Base-by-base conservation (phyloP, 2,329 filamentous ascomycete genomes). In the Dactylellina leptospora region DNA sequence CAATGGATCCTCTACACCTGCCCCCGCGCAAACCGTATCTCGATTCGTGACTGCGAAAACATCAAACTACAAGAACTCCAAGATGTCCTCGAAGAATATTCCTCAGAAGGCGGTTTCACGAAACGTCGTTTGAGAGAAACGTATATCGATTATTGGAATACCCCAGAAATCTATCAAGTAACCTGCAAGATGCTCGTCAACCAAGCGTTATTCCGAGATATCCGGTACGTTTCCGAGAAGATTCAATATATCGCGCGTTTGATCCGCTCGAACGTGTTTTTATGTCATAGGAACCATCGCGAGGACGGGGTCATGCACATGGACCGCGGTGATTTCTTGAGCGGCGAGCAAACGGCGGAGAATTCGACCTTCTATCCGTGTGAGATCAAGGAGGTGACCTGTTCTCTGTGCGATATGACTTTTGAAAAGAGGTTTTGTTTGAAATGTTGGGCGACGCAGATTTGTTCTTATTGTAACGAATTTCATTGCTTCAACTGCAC, bases 251-350 rank as follows among this genome's bases (percentile, higher is more conserved):
- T 72, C 38, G 6, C 59, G 4, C 36, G 27, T n/a, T 28, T 60
- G 11, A 60, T 64, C 23, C 44, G 55, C 6, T 64, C 59, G 4
- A 72, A 60, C 22, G 68, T 72, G 38, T 72, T 72, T 16, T 28
- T 72, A 3, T 72, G 68, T 8, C 42, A 59, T 22, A 60, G 59
- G 5, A 72, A 72, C 38, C 68, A 72, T 40, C 23, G 47, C 4
- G 28, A 42, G 4, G 56, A 59, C 13, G 59, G 59, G 2, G 20
- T 72, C 6, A 48, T 22, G 25, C 5, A 23, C n/a, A 6, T 3
- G 2, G 66, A 71, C 13, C 33, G 33, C 4, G 11, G 5, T 2
- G 9, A 36, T 1, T 44, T 18, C 38, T 16, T 18, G n/a, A 23
- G 2, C 10, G 30, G 18, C n/a, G 42, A 4, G 51, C 36, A 6